These are phyloP conservation scores for Rutidosis leptorrhynchoides DNA, from an alignment of 129 eudicot genomes.

Conservation along the genomic window DNA sequence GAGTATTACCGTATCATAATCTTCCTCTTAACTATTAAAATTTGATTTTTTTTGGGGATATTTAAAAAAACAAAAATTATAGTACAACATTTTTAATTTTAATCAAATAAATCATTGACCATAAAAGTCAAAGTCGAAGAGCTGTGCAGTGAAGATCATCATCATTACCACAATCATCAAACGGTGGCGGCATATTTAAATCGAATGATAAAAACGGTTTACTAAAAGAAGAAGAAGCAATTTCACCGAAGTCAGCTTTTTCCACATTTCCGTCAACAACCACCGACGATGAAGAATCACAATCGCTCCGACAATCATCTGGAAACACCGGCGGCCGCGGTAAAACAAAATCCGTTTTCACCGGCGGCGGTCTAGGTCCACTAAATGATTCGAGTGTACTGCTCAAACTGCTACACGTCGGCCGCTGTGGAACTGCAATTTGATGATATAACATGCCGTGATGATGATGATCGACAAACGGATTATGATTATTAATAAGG, in stretches of 20 bases:
- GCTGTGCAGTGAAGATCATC: slow-evolving; percentile 61
- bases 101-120: not conserved
- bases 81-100: slow-evolving; percentile 8
- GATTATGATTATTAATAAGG: slow-evolving; percentile 25
- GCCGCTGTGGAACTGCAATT: slow-evolving; percentile 41
- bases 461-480: slow-evolving; percentile 26
- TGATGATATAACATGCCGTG: slow-evolving; percentile 8
- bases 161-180: slow-evolving; percentile 30
- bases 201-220: slow-evolving; percentile 53
- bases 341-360: not conserved
- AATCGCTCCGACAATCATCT: slow-evolving; percentile 76
- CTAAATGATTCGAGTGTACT: slow-evolving; percentile 83
- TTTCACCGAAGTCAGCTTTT: slow-evolving; percentile 39
- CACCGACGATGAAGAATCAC: slow-evolving; percentile 85
- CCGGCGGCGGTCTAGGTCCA: slow-evolving; percentile 48
- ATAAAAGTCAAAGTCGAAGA: slow-evolving; percentile 51
- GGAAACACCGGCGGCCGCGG: slow-evolving; percentile 49
- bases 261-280: slow-evolving; percentile 47
- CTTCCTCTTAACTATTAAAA: slow-evolving; percentile 26
- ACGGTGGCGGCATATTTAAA: slow-evolving; percentile 73
- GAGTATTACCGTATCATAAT: not conserved
- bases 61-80: not conserved
- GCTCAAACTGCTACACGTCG: slow-evolving; percentile 73
- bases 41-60: slow-evolving; percentile 1
- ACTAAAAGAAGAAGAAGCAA: slow-evolving; percentile 38